Percentiles rank a stretch among this genome's conserved stretches.
Conservation (phyloP, 2,329 filamentous ascomycete genomes). For the Neofusicoccum sp. region DNA sequence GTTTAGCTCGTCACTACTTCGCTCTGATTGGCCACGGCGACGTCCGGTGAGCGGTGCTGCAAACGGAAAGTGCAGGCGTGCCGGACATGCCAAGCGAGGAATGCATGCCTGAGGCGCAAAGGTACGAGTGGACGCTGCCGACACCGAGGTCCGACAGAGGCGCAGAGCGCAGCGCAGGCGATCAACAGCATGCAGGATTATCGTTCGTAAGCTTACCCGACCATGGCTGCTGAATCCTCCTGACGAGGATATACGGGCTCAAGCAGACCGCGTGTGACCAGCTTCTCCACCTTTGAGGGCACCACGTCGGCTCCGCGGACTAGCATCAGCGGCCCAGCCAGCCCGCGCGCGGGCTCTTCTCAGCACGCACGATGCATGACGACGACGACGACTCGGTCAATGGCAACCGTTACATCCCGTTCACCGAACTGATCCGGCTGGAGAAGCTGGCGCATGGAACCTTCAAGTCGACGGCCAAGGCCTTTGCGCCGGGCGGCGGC, state of each 20-base stretch:
- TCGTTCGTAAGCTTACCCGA: slow-evolving; percentile 6
- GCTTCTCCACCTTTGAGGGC: slow-evolving; percentile 5
- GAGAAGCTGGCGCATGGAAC: slow-evolving; percentile 42
- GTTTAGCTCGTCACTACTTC: not conserved
- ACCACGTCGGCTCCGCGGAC: not conserved
- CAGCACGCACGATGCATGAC: slow-evolving; percentile 15
- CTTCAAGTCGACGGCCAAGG: slow-evolving; percentile 43
- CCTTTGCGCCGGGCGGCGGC: slow-evolving; percentile 47
- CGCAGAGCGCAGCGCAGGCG: not conserved
- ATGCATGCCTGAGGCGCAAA: not conserved
- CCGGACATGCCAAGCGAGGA: not conserved
- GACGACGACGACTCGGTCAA: slow-evolving; percentile 8
- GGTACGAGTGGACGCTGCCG: not conserved
- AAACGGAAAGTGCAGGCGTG: not conserved
- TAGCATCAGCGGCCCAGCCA: slow-evolving; percentile 4
- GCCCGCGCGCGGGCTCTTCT: slow-evolving; percentile 7
- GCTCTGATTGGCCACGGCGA: not conserved
- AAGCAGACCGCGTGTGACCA: slow-evolving; percentile 11
- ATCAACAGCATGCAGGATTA: not conserved
- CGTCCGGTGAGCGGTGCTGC: not conserved
- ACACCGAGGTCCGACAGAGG: slow-evolving; percentile 2
- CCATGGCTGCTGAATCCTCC: not conserved
- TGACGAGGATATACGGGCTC: slow-evolving; percentile 4
- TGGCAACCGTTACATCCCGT: slow-evolving; percentile 32
- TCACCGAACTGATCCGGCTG: slow-evolving; percentile 45